Percentiles rank a stretch among this genome's conserved stretches.
Conservation (phyloP, 768 basidiomycete species). For the Suillus americanus region DNA sequence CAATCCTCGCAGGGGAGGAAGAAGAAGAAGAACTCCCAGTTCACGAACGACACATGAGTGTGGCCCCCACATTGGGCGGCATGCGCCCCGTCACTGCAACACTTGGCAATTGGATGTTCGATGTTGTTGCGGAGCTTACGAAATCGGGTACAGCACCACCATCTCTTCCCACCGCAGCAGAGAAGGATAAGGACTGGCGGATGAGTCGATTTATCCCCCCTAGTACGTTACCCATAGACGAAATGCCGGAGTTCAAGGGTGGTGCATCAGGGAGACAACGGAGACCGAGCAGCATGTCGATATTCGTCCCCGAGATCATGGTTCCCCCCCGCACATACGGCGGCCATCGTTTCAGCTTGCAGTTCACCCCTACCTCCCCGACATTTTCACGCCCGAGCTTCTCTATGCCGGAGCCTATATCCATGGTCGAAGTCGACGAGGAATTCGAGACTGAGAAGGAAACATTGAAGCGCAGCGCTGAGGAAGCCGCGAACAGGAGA, state of each 20-base stretch:
- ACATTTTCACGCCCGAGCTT: slow-evolving; percentile 31
- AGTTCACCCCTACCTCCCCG: slow-evolving; percentile 60
- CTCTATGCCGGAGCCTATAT: slow-evolving; percentile 3
- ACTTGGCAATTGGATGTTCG: slow-evolving; percentile 84
- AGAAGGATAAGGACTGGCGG: slow-evolving; percentile 14
- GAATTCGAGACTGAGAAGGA: slow-evolving; percentile 47
- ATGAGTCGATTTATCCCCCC: slow-evolving; percentile 39
- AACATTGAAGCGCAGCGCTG: slow-evolving; percentile 39
- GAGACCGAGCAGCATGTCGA: slow-evolving; percentile 35
- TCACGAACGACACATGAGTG: slow-evolving; percentile 42
- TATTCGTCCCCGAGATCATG: slow-evolving; percentile 34
- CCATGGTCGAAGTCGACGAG: slow-evolving; percentile 35
- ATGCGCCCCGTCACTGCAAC: slow-evolving; percentile 52
- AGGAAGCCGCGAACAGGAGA: slow-evolving; percentile 38
- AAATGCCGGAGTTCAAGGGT: slow-evolving; percentile 17
- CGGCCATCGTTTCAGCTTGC: slow-evolving; percentile 49
- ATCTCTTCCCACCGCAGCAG: slow-evolving; percentile 14
- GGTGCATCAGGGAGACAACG: slow-evolving; percentile 20
- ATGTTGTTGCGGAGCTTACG: slow-evolving; percentile 69
- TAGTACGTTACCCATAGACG: slow-evolving; percentile 26
- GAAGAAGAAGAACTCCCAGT: slow-evolving; percentile 30
- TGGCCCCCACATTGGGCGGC: slow-evolving; percentile 32
- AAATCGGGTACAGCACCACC: slow-evolving; percentile 25
- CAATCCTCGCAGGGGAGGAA: slow-evolving; percentile 46
- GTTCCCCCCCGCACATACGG: slow-evolving; percentile 30